Percentiles rank a stretch among this genome's conserved stretches.
phyloP scores from a whole-genome alignment of 495 filamentous ascomycete species.

The Sabuloglossum arenarium region DNA sequence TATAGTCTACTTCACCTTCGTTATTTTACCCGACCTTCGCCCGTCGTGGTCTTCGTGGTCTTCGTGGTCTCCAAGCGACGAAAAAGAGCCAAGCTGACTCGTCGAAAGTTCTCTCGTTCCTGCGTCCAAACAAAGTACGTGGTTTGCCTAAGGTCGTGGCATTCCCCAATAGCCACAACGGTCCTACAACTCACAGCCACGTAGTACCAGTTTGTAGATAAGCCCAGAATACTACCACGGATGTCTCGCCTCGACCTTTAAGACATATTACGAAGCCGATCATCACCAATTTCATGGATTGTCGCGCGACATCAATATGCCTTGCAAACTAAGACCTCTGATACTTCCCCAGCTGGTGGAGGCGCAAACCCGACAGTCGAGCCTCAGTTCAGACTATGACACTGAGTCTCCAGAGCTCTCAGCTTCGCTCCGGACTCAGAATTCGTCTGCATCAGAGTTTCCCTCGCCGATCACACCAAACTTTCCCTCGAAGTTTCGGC shows the following conservation, averaged over 20 bases:
- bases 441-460: slow-evolving; percentile 34
- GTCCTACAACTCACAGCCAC: slow-evolving; percentile 1
- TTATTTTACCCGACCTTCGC: background rate
- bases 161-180: background rate
- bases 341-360: background rate
- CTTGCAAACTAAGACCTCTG: background rate
- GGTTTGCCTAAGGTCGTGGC: slow-evolving; percentile 3
- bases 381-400: background rate
- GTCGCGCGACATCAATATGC: background rate
- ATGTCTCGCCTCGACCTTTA: background rate
- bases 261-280: slow-evolving; percentile 1
- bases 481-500: slow-evolving; percentile 30
- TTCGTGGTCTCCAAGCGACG: background rate
- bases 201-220: background rate
- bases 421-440: slow-evolving; percentile 7
- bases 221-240: background rate
- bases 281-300: background rate
- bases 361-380: background rate
- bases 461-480: slow-evolving; percentile 40
- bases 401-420: slow-evolving; percentile 3
- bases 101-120: background rate
- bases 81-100: background rate
- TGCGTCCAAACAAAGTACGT: slow-evolving; percentile 3
- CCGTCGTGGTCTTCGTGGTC: background rate
- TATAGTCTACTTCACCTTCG: background rate